phyloP scores from a whole-genome alignment of 2,329 filamentous ascomycete species.

The Stylonectria norvegica region DNA sequence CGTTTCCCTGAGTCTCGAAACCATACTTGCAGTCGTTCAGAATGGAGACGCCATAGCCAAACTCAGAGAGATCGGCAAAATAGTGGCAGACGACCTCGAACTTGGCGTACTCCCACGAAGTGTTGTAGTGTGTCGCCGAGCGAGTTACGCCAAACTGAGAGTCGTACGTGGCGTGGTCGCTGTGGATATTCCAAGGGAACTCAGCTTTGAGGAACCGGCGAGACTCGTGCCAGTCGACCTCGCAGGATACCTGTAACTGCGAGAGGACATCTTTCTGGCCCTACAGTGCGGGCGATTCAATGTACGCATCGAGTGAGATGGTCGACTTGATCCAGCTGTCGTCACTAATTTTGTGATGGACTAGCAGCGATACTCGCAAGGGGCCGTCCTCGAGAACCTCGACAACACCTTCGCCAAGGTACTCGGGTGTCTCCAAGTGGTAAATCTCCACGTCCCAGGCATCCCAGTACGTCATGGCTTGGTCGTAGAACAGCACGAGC shows the following conservation, averaged over 20 bases:
- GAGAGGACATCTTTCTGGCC: slow-evolving; percentile 38
- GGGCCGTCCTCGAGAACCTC: slow-evolving; percentile 49
- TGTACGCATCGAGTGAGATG: slow-evolving; percentile 53
- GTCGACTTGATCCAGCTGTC: slow-evolving; percentile 63
- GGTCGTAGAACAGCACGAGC: not conserved
- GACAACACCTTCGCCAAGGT: slow-evolving; percentile 39
- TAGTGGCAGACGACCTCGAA: slow-evolving; percentile 76
- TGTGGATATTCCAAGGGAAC: slow-evolving; percentile 62
- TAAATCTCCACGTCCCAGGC: slow-evolving; percentile 70
- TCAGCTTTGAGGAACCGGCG: slow-evolving; percentile 72
- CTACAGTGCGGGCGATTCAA: slow-evolving; percentile 12
- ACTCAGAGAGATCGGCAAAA: slow-evolving; percentile 68
- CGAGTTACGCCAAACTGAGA: slow-evolving; percentile 64
- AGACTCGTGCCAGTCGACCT: slow-evolving; percentile 65
- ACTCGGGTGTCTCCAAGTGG: slow-evolving; percentile 55
- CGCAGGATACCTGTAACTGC: slow-evolving; percentile 55
- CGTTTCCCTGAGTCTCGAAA: slow-evolving; percentile 62
- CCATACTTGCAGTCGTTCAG: slow-evolving; percentile 70
- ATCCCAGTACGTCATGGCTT: not conserved
- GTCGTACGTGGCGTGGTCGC: slow-evolving; percentile 65
- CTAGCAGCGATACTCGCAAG: slow-evolving; percentile 52
- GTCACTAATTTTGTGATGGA: slow-evolving; percentile 59
- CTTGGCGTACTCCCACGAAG: slow-evolving; percentile 72
- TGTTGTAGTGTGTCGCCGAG: slow-evolving; percentile 69
- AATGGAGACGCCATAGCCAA: slow-evolving; percentile 56